Evolutionary conservation across 345 rosid genomes (phyloP), one percentile per base, ranked within the genome.

Genomic region (Bruguiera sexangula): DNA sequence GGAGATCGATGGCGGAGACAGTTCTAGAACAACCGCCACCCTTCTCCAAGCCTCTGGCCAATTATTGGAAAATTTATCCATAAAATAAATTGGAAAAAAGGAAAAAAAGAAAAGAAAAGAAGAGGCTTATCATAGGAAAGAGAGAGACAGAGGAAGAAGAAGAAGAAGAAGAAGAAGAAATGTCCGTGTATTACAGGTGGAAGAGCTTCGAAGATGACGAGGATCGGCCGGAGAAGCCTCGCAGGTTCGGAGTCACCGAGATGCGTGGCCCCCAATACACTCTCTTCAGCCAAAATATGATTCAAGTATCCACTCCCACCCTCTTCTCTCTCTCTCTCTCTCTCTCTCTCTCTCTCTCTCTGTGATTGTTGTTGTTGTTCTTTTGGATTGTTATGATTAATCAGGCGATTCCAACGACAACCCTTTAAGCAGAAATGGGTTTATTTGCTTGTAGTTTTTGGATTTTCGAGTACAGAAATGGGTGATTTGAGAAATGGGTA

Each of bases 161-260:
- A 8, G 27, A 52, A 18, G 27, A 20, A 26, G 64, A 37, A 8
- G 27, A 20, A 26, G 27, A 8, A 24, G 30, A 71, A 54, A 89
- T 89, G 94, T 74, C 92, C 32, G 63, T 71, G 59, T 74, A 74
- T 53, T 89, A 85, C 70, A 53, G 71, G 43, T 95, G 93, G 96
- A 90, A 88, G 80, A 85, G 66, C 74, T 89, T 92, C 84, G 82
- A 83, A 36, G 92, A 85, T 68, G 86, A 91, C 70, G 96, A 87
- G 61, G 97, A 95, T 76, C 87, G 97, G 6, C 96, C 93, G 2
- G 96, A 95, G 78, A 95, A 95, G 77, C 97, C 97, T 48, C 93
- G 96, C 59, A 82, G 88, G 60, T 82, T 73, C 74, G 99, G 97
- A 52, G 91, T 95, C n/a, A 88, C 97, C 29, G 97, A 95, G 83